Percentiles rank a stretch among this genome's conserved stretches.
Conservation (phyloP, 2,329 filamentous ascomycete species). For the Venturia effusa region DNA sequence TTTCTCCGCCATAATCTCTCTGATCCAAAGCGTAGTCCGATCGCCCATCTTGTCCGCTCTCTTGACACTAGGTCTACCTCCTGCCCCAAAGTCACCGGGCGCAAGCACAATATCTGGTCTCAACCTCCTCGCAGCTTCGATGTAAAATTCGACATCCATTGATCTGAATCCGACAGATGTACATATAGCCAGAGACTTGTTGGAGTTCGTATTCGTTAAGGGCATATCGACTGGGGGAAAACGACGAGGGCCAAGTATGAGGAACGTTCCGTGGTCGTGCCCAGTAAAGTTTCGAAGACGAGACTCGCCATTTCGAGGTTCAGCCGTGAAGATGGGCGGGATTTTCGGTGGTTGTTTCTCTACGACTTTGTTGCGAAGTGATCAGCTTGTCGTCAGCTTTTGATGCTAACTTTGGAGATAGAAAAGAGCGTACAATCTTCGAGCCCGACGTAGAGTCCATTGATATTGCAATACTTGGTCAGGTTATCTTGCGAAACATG, state of each 20-base stretch:
- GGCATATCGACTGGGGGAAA: conserved; percentile 65
- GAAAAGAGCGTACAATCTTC: conserved; percentile 69
- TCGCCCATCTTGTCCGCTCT: conserved; percentile 74
- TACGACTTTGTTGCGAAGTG: conserved; percentile 39
- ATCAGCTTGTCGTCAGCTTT: conserved; percentile 28
- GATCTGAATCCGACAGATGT: conserved; percentile 78
- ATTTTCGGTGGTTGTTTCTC: conserved; percentile 43
- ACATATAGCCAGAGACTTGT: conserved; percentile 57
- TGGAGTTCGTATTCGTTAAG: conserved; percentile 53
- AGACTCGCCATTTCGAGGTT: conserved; percentile 31
- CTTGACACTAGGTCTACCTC: conserved; percentile 51
- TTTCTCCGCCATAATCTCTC: conserved; percentile 48
- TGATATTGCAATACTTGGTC: conserved; percentile 50
- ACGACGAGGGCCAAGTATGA: conserved; percentile 68
- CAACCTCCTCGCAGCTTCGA: conserved; percentile 51
- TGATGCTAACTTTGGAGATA: neutral
- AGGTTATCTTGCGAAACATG: conserved; percentile 84
- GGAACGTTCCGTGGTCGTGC: conserved; percentile 52
- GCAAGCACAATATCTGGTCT: conserved; percentile 72
- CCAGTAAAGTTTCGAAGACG: conserved; percentile 69
- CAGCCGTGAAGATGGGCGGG: conserved; percentile 41
- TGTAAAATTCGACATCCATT: conserved; percentile 59
- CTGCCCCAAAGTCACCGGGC: conserved; percentile 57
- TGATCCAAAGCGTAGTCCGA: conserved; percentile 72
- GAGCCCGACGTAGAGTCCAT: conserved; percentile 67